Conservation (phyloP, 169 alveolate species). For the Cryptosporidium ubiquitum region DNA sequence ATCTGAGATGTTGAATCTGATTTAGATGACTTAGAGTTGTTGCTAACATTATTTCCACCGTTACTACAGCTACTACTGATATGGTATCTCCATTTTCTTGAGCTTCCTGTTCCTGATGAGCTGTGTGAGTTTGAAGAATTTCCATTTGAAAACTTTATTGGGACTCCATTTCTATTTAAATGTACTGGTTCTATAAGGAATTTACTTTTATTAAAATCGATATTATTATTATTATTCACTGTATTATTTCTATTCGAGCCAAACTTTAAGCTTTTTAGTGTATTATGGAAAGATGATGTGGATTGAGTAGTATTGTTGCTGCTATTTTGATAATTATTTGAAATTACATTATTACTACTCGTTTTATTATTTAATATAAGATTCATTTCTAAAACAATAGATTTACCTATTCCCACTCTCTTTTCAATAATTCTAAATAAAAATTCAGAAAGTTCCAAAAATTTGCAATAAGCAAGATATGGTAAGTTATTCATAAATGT, state of each 20-base stretch:
- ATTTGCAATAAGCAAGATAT: slow-evolving; percentile 34
- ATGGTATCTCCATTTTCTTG: neutral
- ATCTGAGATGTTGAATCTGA: neutral
- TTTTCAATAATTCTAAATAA: slow-evolving; percentile 13
- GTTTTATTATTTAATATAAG: neutral
- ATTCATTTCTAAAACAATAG: slow-evolving; percentile 23
- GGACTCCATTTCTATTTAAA: slow-evolving; percentile 21
- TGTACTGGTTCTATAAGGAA: slow-evolving; percentile 6
- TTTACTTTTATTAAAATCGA: neutral
- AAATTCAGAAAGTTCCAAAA: slow-evolving; percentile 10
- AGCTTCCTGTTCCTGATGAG: neutral
- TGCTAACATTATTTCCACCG: neutral
- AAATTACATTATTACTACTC: neutral
- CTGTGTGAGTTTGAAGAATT: neutral
- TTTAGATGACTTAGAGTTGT: neutral
- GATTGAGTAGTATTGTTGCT: neutral
- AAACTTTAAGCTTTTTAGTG: slow-evolving; percentile 14
- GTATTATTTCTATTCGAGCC: slow-evolving; percentile 7
- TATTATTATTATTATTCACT: neutral
- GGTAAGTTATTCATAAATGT: slow-evolving; percentile 14
- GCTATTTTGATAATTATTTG: neutral
- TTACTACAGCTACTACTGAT: slow-evolving; percentile 1
- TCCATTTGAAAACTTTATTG: neutral
- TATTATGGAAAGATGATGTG: slow-evolving; percentile 1
- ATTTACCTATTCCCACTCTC: neutral